These are phyloP conservation scores for Pythium volutum DNA, from an alignment of 352 stramenopile species.

Conservation along the genomic window DNA sequence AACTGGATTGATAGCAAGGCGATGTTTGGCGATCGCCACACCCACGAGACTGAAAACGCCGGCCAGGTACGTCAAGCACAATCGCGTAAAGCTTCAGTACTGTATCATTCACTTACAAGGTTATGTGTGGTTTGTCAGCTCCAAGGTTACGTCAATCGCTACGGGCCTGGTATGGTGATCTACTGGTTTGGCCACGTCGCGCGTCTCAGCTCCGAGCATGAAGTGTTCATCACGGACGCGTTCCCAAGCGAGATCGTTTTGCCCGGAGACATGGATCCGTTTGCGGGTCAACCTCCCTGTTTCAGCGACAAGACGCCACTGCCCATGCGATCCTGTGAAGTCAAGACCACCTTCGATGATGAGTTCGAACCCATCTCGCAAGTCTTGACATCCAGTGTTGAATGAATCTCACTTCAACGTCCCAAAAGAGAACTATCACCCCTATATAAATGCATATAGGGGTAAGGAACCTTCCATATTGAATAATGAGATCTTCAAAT, in stretches of 20 bases:
- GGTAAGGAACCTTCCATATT: not conserved
- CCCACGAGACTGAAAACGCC: constrained; percentile 74
- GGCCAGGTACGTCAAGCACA: constrained; percentile 33
- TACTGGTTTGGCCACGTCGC: constrained; percentile 84
- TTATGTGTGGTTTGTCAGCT: constrained; percentile 26
- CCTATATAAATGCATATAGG: not conserved
- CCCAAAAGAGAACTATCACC: not conserved
- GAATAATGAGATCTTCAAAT: not conserved
- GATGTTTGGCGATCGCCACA: constrained; percentile 85
- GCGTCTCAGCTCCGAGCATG: constrained; percentile 47
- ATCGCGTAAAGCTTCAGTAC: not conserved
- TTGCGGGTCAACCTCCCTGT: constrained; percentile 18
- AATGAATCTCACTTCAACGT: constrained; percentile 8
- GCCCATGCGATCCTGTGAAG: not conserved
- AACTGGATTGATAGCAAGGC: constrained; percentile 91
- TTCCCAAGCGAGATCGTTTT: constrained; percentile 56
- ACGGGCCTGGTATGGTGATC: constrained; percentile 83
- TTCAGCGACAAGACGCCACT: not conserved
- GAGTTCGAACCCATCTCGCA: constrained; percentile 15
- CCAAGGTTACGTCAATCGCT: constrained; percentile 81
- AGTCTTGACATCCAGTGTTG: not conserved
- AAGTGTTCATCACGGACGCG: constrained; percentile 60
- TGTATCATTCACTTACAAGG: not conserved
- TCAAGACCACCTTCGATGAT: constrained; percentile 21
- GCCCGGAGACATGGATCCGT: constrained; percentile 47